Conservation (phyloP, 805 yeast genomes). For the Komagataella kurtzmanii region DNA sequence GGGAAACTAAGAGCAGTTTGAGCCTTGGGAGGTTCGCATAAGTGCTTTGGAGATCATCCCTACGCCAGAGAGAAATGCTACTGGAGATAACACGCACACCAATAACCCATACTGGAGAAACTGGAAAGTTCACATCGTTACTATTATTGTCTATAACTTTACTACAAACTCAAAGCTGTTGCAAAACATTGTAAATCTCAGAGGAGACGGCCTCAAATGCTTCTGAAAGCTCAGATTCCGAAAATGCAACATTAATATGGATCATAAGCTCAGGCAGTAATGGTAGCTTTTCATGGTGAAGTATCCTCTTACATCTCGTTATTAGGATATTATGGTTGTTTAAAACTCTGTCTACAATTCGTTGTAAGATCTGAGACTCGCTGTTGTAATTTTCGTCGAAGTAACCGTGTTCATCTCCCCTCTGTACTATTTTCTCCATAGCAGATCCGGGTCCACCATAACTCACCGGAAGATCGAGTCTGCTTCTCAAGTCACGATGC, state of each 20-base stretch:
- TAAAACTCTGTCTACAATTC: constrained; percentile 45
- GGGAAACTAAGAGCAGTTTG: background rate
- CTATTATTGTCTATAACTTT: background rate
- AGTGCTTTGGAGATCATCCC: background rate
- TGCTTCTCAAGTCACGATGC: constrained; percentile 27
- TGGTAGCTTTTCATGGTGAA: constrained; percentile 66
- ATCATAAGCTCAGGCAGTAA: constrained; percentile 47
- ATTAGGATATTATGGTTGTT: constrained; percentile 38
- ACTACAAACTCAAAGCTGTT: background rate
- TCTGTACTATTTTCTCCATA: constrained; percentile 28
- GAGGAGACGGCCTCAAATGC: constrained; percentile 25
- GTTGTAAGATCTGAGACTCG: constrained; percentile 53
- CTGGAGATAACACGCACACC: background rate
- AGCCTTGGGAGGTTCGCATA: background rate
- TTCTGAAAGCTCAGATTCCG: constrained; percentile 26
- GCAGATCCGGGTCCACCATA: constrained; percentile 33
- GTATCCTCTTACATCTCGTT: constrained; percentile 39
- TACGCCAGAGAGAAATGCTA: background rate
- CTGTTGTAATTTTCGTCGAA: constrained; percentile 30
- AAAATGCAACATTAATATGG: constrained; percentile 31
- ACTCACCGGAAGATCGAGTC: constrained; percentile 30
- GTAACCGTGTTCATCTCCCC: constrained; percentile 24
- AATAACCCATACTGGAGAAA: background rate
- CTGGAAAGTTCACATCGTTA: background rate
- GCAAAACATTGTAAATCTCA: constrained; percentile 8